Evolutionary conservation across 768 basidiomycete species (phyloP).

Genomic region (Exidia glandulosa): DNA sequence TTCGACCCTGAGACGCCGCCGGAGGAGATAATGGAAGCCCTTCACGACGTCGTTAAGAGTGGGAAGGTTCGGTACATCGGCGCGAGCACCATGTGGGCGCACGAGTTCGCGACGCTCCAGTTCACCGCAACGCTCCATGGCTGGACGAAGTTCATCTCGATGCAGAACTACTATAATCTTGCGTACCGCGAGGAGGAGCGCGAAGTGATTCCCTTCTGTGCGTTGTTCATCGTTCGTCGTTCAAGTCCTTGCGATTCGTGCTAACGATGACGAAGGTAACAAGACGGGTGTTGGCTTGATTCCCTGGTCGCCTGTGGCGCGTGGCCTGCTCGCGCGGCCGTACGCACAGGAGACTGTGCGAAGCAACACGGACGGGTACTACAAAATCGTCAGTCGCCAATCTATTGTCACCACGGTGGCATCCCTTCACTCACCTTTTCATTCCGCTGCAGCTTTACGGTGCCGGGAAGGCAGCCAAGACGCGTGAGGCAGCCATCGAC

Average conservation of each 20-base stretch:
- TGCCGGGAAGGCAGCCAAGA: not conserved
- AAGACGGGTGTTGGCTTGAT: constrained; percentile 9
- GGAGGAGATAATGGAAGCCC: constrained; percentile 39
- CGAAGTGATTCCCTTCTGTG: constrained; percentile 8
- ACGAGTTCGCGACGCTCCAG: constrained; percentile 33
- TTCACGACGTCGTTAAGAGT: constrained; percentile 36
- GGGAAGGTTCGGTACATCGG: constrained; percentile 44
- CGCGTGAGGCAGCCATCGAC: not conserved
- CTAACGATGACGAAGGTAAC: not conserved
- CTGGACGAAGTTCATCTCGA: constrained; percentile 30
- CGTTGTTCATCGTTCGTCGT: not conserved
- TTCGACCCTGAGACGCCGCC: constrained; percentile 26
- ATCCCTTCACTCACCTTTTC: not conserved
- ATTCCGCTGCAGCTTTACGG: not conserved
- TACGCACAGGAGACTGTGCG: not conserved
- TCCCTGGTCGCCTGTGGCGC: constrained; percentile 14
- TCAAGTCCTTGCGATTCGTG: not conserved
- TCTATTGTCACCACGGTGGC: not conserved
- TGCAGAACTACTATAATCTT: constrained; percentile 12
- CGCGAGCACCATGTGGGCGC: constrained; percentile 34
- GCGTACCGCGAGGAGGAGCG: constrained; percentile 11
- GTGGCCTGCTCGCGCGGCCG: constrained; percentile 9
- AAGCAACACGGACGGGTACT: constrained; percentile 7
- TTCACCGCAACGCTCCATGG: constrained; percentile 31
- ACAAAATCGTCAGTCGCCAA: not conserved